Conservation (phyloP, 179 eudicot species). For the Silene noctiflora region DNA sequence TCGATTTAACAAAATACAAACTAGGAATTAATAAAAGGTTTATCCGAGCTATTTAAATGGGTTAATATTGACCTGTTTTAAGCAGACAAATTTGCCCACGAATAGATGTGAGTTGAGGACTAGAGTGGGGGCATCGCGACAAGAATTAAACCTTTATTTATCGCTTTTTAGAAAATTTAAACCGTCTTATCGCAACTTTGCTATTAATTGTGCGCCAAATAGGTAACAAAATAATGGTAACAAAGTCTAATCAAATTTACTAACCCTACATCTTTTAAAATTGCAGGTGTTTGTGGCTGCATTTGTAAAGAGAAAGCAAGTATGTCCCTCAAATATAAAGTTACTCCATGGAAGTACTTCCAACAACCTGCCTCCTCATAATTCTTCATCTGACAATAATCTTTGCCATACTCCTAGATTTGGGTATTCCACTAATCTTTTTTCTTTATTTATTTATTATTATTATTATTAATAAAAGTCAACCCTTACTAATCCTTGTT, state of each 20-base stretch:
- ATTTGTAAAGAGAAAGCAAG: constrained; percentile 64
- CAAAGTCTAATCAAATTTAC: not conserved
- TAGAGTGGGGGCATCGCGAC: too few species aligned
- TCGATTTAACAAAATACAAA: too few species aligned
- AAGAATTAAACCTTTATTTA: too few species aligned
- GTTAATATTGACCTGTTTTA: too few species aligned
- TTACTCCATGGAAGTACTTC: constrained; percentile 53
- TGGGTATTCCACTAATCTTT: constrained; percentile 45
- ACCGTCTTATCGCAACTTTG: not conserved
- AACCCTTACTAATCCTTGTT: constrained; percentile 17
- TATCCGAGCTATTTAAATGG: too few species aligned
- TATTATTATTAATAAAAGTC: constrained; percentile 8
- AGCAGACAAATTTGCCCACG: too few species aligned
- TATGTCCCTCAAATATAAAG: constrained; percentile 56
- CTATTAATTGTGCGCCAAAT: constrained; percentile 11
- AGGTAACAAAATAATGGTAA: constrained; percentile 14
- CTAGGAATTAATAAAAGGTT: too few species aligned
- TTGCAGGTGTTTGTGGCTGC: constrained; percentile 91
- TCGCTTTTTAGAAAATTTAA: too few species aligned
- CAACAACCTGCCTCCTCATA: constrained; percentile 20
- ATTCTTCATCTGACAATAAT: constrained; percentile 18
- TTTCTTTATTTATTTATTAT: not conserved
- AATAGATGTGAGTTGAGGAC: too few species aligned
- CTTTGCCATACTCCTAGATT: constrained; percentile 57
- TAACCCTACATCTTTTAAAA: not conserved